These are phyloP conservation scores for Fusarium citri DNA, from an alignment of 2,329 filamentous ascomycete species.

Conservation along the genomic window DNA sequence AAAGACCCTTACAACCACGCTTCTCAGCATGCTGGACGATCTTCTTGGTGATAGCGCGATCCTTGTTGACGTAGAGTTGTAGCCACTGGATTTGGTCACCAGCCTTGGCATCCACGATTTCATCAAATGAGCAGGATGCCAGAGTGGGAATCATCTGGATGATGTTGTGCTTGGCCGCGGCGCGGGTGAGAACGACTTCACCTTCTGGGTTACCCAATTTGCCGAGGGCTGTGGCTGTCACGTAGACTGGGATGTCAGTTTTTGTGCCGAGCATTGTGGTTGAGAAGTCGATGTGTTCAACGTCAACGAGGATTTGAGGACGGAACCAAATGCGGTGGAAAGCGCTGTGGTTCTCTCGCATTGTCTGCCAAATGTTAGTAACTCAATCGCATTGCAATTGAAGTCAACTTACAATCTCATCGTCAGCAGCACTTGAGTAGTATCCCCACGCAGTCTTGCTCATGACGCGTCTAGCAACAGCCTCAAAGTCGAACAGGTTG, in stretches of 20 bases:
- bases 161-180: slow-evolving; percentile 86
- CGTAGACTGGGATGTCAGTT: slow-evolving; percentile 89
- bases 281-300: slow-evolving; percentile 85
- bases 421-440: slow-evolving; percentile 86
- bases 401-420: slow-evolving; percentile 55
- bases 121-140: slow-evolving; percentile 96
- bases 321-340: slow-evolving; percentile 99
- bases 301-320: slow-evolving; percentile 87
- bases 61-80: slow-evolving; percentile 97
- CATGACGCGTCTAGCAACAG: slow-evolving; percentile 89
- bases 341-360: slow-evolving; percentile 94
- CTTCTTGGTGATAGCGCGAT: slow-evolving; percentile 87
- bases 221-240: slow-evolving; percentile 94
- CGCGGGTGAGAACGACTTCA: slow-evolving; percentile 89
- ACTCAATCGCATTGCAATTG: background rate
- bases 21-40: slow-evolving; percentile 93
- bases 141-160: slow-evolving; percentile 99
- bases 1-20: slow-evolving; percentile 93
- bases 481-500: slow-evolving; percentile 95
- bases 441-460: slow-evolving; percentile 98
- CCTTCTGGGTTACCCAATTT: slow-evolving; percentile 95
- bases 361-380: slow-evolving; percentile 67
- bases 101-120: slow-evolving; percentile 86
- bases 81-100: slow-evolving; percentile 93
- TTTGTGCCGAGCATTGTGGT: slow-evolving; percentile 95